phyloP scores from a whole-genome alignment of 345 rosid species.

The Hibiscus mutabilis region DNA sequence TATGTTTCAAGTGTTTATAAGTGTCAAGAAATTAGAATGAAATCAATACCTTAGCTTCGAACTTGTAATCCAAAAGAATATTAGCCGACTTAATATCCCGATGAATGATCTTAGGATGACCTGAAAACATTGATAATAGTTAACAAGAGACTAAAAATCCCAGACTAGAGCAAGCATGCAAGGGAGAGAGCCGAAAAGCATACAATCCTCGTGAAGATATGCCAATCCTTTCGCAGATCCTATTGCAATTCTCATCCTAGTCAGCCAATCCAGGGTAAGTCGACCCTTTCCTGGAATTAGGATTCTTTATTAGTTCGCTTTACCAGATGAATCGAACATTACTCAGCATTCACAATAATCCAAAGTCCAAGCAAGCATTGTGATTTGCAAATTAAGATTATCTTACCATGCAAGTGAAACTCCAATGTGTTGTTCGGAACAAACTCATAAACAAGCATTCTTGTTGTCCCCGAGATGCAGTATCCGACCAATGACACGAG shows the following conservation, averaged over 20 bases:
- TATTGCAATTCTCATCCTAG: constrained; percentile 67
- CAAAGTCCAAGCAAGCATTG: neutral
- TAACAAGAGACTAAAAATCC: neutral
- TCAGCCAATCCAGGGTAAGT: constrained; percentile 63
- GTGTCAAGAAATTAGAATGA: neutral
- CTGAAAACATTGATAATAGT: constrained; percentile 23
- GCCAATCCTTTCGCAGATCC: constrained; percentile 95
- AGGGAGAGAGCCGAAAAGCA: constrained; percentile 12
- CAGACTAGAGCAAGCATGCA: neutral
- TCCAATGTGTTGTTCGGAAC: constrained; percentile 40
- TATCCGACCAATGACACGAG: constrained; percentile 44
- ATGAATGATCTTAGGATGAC: constrained; percentile 86
- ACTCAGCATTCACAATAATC: neutral
- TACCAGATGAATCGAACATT: neutral
- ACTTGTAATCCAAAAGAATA: constrained; percentile 66
- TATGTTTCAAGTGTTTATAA: neutral
- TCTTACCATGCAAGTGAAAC: constrained; percentile 44
- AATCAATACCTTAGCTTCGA: constrained; percentile 60
- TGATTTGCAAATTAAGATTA: neutral
- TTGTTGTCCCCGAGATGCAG: constrained; percentile 30
- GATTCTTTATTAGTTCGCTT: too few species aligned
- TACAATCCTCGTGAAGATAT: constrained; percentile 96
- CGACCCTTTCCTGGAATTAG: constrained; percentile 51
- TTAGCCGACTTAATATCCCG: constrained; percentile 88
- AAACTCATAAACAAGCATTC: constrained; percentile 50